Percentiles rank a stretch among this genome's conserved stretches.
These are phyloP conservation scores for Galeopsis tetrahit DNA, from an alignment of 257 asterid genomes.

Conservation along the genomic window DNA sequence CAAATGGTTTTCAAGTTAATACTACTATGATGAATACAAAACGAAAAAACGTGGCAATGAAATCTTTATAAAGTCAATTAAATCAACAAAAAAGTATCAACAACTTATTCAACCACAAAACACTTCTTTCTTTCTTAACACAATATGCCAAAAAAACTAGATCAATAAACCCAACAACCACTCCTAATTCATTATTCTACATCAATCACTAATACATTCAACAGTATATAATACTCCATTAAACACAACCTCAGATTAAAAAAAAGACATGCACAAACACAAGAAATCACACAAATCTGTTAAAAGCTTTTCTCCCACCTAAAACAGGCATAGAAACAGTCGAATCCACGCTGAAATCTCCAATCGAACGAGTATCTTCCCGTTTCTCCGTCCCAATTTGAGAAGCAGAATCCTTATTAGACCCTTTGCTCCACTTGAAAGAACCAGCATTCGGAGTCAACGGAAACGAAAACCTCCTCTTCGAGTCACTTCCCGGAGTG, in stretches of 20 bases:
- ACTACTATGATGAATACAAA: too few relatives aligned
- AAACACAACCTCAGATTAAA: constrained; percentile 36
- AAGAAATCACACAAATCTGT: constrained; percentile 85
- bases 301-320: constrained; percentile 80
- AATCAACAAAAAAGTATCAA: too few relatives aligned
- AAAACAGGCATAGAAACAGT: constrained; percentile 77
- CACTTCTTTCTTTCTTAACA: too few relatives aligned
- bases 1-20: too few relatives aligned
- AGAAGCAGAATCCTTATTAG: constrained; percentile 60
- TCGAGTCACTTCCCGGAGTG: constrained; percentile 71
- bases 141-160: too few relatives aligned
- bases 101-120: too few relatives aligned
- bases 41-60: too few relatives aligned
- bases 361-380: constrained; percentile 52
- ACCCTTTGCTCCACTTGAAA: constrained; percentile 78
- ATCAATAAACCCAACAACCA: constrained; percentile 45
- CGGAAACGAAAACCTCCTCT: constrained; percentile 84
- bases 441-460: constrained; percentile 67
- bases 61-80: too few relatives aligned
- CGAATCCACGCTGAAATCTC: constrained; percentile 64
- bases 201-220: constrained; percentile 44
- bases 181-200: constrained; percentile 52
- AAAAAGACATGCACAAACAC: constrained; percentile 34
- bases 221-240: constrained; percentile 1
- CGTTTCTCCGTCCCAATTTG: constrained; percentile 53